Base-by-base conservation (phyloP, 805 yeast genomes). In the Myxozyma mucilagina region DNA sequence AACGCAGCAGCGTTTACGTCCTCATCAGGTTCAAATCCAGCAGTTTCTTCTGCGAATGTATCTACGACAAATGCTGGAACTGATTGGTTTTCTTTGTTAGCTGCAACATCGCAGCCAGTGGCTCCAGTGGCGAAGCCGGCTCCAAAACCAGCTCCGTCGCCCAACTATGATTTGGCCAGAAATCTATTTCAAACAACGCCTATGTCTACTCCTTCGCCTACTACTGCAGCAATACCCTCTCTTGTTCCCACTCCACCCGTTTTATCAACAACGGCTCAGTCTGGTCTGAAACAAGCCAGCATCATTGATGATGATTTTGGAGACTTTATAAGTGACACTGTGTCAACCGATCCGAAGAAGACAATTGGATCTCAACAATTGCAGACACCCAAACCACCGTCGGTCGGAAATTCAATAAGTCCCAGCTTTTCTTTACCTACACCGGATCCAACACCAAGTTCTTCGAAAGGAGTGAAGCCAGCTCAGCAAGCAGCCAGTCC, bases 271-370 rank as follows among this genome's bases (percentile, higher is more conserved):
- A 34, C 34, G 14, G 14, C 48, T 13, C 41, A 20, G 36, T 34
- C 47, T 9, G 10, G 13, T 18, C 43, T 35, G 43, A 11, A 13
- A 18, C 35, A 54, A 20, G 9, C 54, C 7, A 11, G 42, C 14
- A 13, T 13, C 31, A 10, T 11, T 10, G 56, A 49, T 47, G 63
- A 59, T 47, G 63, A 60, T 20, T 60, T 60, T 56, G 63, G 59
- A 20, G 63, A 60, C 13, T 60, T 60, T 34, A 48, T 47, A 16
- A 51, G 57, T 36, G 44, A 35, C 18, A 45, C 55, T 36, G 14
- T 41, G 9, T 44, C 55, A 13, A n/a, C 36, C 4, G 29, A 52
- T 39, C 35, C 56, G 4, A 47, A 29, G 18, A 8, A 38, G 11
- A 41, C 56, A 8, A 16, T 34, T 24, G 24, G 45, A 39, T 4